Base-by-base conservation (phyloP, 306 rosid genomes). In the Corylus heterophylla region DNA sequence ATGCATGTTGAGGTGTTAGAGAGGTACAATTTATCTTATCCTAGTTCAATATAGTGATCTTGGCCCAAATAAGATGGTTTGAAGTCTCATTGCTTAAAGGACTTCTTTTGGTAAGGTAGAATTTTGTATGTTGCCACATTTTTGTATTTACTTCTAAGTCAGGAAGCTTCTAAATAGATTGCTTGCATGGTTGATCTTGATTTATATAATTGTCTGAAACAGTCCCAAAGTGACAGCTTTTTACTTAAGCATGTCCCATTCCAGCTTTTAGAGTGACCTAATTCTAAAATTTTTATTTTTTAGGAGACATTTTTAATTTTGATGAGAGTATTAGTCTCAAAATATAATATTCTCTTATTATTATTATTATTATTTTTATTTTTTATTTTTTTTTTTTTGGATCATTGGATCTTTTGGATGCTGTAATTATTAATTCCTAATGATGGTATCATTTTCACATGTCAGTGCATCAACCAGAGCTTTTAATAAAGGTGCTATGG, bases 401-500 rank as follows among this genome's bases (percentile, higher is more conserved):
- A 2, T 16, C 16, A 49, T 29, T 39, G 54, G 20, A 66, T 58
- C 64, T 71, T 75, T 44, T 54, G 27, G 18, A 79, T 55, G 39
- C 61, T 69, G 68, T 17, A 45, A 17, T 73, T 20, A 39, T 71
- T 71, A 11, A 8, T 39, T 50, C 49, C 76, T 66, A 35, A 35
- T 27, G 52, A 22, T 22, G 27, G 13, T 58, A 47, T 52, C 35
- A 20, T 58, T 75, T 69, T 35, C 31, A 48, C 52, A 20, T 39
- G 80, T 51, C 68, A 37, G 62, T 52, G 8, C 78, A 61, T 72
- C 4, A 44, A 52, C 35, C 0, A 48, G 78, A 52, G 71, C 12
- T 76, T 69, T 27, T 39, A 56, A 7, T 58, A 20, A 58, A 12
- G 17, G 22, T 76, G 56, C 63, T 67, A 27, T 75, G 75, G 52